Conservation (phyloP, 805 yeast species). For the Ogataea ramenticola region DNA sequence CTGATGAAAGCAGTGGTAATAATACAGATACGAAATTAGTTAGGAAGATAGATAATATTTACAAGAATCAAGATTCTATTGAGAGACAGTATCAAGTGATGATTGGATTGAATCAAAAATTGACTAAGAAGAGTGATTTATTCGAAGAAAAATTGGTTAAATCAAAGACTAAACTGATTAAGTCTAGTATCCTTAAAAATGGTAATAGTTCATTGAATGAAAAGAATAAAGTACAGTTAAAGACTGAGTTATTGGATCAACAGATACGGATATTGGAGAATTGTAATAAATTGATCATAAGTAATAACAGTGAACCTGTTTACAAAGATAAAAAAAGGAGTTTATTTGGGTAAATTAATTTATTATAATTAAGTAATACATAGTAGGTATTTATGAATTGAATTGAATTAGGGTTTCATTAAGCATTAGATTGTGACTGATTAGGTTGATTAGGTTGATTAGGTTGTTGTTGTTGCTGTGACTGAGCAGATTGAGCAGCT, state of each 20-base stretch:
- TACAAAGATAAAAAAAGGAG: neutral
- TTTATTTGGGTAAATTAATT: neutral
- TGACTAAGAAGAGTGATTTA: conserved; percentile 6
- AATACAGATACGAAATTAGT: conserved; percentile 9
- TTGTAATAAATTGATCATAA: conserved; percentile 33
- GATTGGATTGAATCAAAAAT: conserved; percentile 6
- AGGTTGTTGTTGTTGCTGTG: conserved; percentile 41
- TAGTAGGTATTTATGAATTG: too few species aligned
- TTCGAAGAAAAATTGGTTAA: conserved; percentile 10
- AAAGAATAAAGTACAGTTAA: conserved; percentile 32
- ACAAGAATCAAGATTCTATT: conserved; percentile 21
- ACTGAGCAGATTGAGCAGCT: conserved; percentile 30
- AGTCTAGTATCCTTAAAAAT: conserved; percentile 2
- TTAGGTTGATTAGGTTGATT: too few species aligned
- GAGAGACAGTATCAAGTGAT: conserved; percentile 14
- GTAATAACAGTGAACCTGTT: neutral
- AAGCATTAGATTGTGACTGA: too few species aligned
- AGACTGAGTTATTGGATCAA: conserved; percentile 66
- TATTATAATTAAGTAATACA: too few species aligned
- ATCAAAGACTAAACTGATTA: conserved; percentile 10
- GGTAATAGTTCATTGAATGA: neutral
- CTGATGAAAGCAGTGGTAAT: too few species aligned
- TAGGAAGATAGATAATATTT: conserved; percentile 20
- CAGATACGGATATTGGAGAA: conserved; percentile 64
- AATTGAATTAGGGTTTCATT: too few species aligned